A percentile compares a stretch with the other conserved stretches of the same genome.
Conservation (phyloP, 192 early-diverging fungal species). For the Thamnidium elegans region DNA sequence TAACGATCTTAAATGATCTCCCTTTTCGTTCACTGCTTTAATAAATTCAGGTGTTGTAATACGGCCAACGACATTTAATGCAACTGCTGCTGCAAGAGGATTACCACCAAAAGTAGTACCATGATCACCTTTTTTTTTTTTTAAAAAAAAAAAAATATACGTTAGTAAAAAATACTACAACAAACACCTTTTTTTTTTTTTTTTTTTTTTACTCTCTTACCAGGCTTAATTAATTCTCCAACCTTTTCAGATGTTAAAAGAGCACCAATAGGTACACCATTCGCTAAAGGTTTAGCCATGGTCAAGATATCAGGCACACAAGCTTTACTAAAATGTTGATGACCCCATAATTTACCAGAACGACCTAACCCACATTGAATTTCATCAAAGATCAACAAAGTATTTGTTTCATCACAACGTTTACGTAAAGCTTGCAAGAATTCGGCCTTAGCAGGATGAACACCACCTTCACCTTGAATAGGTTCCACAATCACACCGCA, state of each 20-base stretch:
- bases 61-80: slow-evolving; percentile 65
- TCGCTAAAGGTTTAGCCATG: slow-evolving; percentile 96
- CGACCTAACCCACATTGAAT: slow-evolving; percentile 95
- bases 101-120: slow-evolving; percentile 98
- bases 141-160: not conserved
- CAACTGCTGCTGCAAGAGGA: slow-evolving; percentile 88
- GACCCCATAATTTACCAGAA: slow-evolving; percentile 86
- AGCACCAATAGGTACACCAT: slow-evolving; percentile 96
- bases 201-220: slow-evolving; percentile 26
- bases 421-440: slow-evolving; percentile 78
- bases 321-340: slow-evolving; percentile 63
- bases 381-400: slow-evolving; percentile 94
- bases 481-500: slow-evolving; percentile 96
- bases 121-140: slow-evolving; percentile 75
- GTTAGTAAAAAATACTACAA: not conserved
- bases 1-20: slow-evolving; percentile 57
- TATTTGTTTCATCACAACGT: slow-evolving; percentile 81
- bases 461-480: slow-evolving; percentile 95
- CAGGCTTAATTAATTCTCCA: slow-evolving; percentile 76
- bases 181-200: not conserved
- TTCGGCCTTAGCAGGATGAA: slow-evolving; percentile 66
- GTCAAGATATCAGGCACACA: slow-evolving; percentile 89
- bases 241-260: slow-evolving; percentile 74
- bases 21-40: slow-evolving; percentile 59
- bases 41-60: slow-evolving; percentile 75